A percentile compares a stretch with the other conserved stretches of the same genome.
Evolutionary conservation across 2,329 filamentous ascomycete genomes (phyloP).

Genomic region (Talaromyces sp.): DNA sequence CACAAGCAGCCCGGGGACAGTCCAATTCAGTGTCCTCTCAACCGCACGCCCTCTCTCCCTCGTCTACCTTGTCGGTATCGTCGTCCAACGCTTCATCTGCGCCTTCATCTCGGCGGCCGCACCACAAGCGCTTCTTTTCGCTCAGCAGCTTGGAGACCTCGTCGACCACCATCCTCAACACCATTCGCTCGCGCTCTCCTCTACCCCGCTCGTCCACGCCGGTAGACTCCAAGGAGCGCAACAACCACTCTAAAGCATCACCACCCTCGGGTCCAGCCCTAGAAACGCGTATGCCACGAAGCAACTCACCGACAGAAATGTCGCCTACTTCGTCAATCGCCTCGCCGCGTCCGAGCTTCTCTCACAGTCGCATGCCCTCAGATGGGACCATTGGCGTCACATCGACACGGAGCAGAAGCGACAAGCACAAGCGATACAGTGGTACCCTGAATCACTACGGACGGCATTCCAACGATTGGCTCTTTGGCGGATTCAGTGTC

Average conservation of each 20-base stretch:
- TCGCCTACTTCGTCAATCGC: slow-evolving; percentile 3
- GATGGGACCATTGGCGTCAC: neutral
- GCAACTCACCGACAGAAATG: neutral
- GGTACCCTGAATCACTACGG: slow-evolving; percentile 42
- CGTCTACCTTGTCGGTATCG: slow-evolving; percentile 1
- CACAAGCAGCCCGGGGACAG: neutral
- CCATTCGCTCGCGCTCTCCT: slow-evolving; percentile 12
- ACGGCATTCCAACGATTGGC: slow-evolving; percentile 48
- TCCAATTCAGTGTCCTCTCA: neutral
- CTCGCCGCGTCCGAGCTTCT: neutral
- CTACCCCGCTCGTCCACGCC: slow-evolving; percentile 3
- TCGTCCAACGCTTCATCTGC: neutral
- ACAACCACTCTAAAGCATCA: neutral
- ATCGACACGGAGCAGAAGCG: slow-evolving; percentile 19
- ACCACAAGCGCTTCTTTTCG: slow-evolving; percentile 9
- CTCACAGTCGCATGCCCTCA: neutral
- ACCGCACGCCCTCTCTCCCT: slow-evolving; percentile 1
- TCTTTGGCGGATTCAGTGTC: slow-evolving; percentile 46
- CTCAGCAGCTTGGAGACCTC: slow-evolving; percentile 6
- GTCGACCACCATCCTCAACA: slow-evolving; percentile 1
- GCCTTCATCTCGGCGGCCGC: neutral
- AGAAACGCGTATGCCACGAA: neutral
- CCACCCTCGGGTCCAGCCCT: neutral
- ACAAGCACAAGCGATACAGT: slow-evolving; percentile 34
- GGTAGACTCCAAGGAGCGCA: neutral